Percentiles rank a stretch among this genome's conserved stretches.
These are phyloP conservation scores for Thalassiosira hispida DNA, from an alignment of 352 stramenopile genomes.

Conservation along the genomic window DNA sequence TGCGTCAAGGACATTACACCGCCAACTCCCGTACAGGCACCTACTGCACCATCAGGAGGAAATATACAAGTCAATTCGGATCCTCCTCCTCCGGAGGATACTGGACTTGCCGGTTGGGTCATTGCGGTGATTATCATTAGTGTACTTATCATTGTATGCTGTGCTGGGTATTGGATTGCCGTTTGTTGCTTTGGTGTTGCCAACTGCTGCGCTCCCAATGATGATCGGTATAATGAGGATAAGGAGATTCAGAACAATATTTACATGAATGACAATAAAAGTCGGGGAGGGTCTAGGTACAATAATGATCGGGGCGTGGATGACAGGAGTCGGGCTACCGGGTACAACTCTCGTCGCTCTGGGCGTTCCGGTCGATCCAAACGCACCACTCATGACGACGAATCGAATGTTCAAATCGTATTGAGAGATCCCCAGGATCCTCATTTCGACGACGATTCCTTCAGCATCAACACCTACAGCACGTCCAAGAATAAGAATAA, in stretches of 20 bases:
- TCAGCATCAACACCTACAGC: slow-evolving; percentile 21
- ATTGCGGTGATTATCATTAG: slow-evolving; percentile 10
- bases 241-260: slow-evolving; percentile 15
- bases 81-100: too few species aligned
- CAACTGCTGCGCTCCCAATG: too few species aligned
- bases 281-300: background rate
- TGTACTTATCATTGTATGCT: slow-evolving; percentile 1
- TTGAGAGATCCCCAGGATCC: slow-evolving; percentile 7
- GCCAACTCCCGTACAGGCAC: background rate
- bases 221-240: background rate
- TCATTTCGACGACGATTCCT: slow-evolving; percentile 15
- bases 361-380: background rate
- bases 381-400: background rate
- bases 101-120: slow-evolving; percentile 11
- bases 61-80: too few species aligned
- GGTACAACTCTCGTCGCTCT: background rate
- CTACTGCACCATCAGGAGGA: background rate
- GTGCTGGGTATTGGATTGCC: background rate
- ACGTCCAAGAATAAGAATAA: too few species aligned
- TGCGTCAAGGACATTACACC: background rate
- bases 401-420: background rate
- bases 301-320: too few species aligned
- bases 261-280: slow-evolving; percentile 4
- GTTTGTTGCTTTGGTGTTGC: background rate
- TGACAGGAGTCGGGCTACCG: background rate